Evolutionary conservation across 345 rosid genomes (phyloP), one percentile per base, ranked within the genome.

Genomic region (Eucalyptus regnans): DNA sequence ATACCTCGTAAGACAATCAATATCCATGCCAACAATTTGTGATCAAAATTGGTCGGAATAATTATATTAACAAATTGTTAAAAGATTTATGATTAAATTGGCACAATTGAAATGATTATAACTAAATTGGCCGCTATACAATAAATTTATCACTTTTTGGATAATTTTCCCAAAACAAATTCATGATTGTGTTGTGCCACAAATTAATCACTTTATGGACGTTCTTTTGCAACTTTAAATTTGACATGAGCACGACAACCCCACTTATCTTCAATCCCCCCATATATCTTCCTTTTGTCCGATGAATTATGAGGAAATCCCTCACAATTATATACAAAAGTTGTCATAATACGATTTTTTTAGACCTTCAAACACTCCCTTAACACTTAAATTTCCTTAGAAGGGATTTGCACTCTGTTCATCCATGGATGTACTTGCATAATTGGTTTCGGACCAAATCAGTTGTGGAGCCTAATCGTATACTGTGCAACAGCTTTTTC

Each of bases 1-100:
- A 9, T 56, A 5, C 1, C 12, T 8, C 12, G 0, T 56, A 23
- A 56, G 29, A 56, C n/a, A 25, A 58, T 1, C 3, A 0, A 27
- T 4, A 12, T 25, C 7, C 7, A 58, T 58, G 2, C 29, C 6
- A 11, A 5, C 15, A 11, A 58, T 58, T 58, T 25, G 13, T 27
- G 2, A 2, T 10, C 3, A 11, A 58, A 58, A 58, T 25, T 25
- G 1, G 7, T 10, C 1, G 1, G 0, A 58, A 58, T 2, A 27
- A 58, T 58, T 58, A 25, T 12, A 10, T 58, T 58, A 27, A 1
- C 66, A 25, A 58, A 58, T 58, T 27, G 1, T 27, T 3, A 25
- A 58, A 58, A 58, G 1, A 0, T 58, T 58, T 25, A 58, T 0
- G 1, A 58, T 25, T 5, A 58, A 58, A 25, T 25, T 25, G 3